Base-by-base conservation (phyloP, 345 rosid species). In the Geranium brycei region DNA sequence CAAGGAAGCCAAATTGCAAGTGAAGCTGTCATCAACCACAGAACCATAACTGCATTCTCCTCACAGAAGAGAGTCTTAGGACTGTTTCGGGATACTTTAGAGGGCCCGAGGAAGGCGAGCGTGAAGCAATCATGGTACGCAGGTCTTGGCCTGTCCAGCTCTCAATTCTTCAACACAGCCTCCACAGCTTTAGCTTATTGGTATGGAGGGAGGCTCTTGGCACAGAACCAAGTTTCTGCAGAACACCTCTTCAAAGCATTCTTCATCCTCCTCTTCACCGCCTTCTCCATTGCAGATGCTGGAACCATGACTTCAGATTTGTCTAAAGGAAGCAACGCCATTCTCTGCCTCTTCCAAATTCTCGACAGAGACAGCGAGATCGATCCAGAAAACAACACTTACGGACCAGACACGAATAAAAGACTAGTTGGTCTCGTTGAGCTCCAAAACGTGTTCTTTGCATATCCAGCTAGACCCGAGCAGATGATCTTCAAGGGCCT, bases 1-100 rank as follows among this genome's bases (percentile, higher is more conserved):
- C 81, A 86, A 77, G 88, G 91, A 67, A 86, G 91, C 73, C 86
- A 86, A 40, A 62, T 83, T 8, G 91, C 88, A 23, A 83, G 88
- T 31, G 88, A 86, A 75, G 86, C 86, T 17, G 83, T 78, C 1
- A 68, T 75, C 10, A 86, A 86, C 82, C 91, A 83, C 63, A 83
- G 91, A 71, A 86, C 91, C 7, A 86, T 86, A 57, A 81, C 88
- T 0, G 86, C 91, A 58, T 83, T 83, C 76, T 86, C 91, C 28
- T 81, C 88, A 32, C 91, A 86, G 75, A 86, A 77, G 68, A 78
- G 81, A 74, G 78, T 86, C 28, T 2, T 75, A 35, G 73, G 80
- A n/a, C 83, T 81, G 11, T 86, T 86, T 68, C 72, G 60, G 23
- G 81, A 66, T 18, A 86, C 85, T 7, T 61, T 86, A 71, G 73